Conservation (phyloP, 495 filamentous ascomycete genomes). For the Neohortaea acidophila region DNA sequence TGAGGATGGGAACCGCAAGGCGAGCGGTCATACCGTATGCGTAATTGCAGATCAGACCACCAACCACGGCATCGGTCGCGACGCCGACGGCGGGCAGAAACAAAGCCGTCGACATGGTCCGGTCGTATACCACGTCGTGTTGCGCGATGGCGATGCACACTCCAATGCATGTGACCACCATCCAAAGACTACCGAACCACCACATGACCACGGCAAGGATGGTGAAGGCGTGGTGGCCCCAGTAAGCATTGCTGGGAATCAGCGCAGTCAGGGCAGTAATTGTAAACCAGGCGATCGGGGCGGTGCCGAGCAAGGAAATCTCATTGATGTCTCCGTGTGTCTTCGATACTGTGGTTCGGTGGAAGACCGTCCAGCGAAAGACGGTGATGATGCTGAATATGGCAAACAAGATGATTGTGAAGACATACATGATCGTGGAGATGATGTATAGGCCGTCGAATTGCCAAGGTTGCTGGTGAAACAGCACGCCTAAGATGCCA, state of each 20-base stretch:
- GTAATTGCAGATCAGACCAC: conserved; percentile 4
- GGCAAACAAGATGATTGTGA: conserved; percentile 9
- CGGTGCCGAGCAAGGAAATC: background rate
- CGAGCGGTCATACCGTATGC: conserved; percentile 4
- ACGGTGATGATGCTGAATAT: conserved; percentile 4
- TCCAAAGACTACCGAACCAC: too few species aligned
- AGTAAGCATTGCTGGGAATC: background rate
- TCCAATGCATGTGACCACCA: background rate
- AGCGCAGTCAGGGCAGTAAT: conserved; percentile 7
- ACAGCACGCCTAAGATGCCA: conserved; percentile 9
- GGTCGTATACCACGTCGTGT: background rate
- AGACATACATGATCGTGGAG: conserved; percentile 11
- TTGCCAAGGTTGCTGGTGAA: conserved; percentile 12
- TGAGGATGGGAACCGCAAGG: conserved; percentile 12
- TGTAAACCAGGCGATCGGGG: conserved; percentile 10
- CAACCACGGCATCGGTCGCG: conserved; percentile 8
- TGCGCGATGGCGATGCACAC: conserved; percentile 5
- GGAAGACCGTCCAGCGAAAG: conserved; percentile 5
- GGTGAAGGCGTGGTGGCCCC: too few species aligned
- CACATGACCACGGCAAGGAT: too few species aligned
- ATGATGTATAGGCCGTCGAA: conserved; percentile 10
- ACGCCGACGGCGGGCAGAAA: conserved; percentile 11
- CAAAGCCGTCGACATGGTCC: conserved; percentile 2
- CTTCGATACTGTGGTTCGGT: background rate
- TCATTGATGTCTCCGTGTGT: conserved; percentile 1